Conservation (phyloP, 2,329 filamentous ascomycete genomes). For the Phialocephala sp. region DNA sequence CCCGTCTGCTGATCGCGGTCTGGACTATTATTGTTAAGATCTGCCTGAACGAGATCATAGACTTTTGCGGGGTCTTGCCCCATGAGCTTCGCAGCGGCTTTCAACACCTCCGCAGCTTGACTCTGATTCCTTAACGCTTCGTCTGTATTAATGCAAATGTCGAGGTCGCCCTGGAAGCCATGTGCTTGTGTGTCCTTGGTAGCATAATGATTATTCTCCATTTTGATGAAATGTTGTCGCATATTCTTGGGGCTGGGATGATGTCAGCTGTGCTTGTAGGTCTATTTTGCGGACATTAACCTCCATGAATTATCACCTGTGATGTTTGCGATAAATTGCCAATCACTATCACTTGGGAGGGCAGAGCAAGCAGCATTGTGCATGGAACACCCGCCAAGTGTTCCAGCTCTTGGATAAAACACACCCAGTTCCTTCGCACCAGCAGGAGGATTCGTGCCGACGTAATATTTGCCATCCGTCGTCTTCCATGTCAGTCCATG, state of each 20-base stretch:
- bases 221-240: conserved; percentile 48
- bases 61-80: conserved; percentile 31
- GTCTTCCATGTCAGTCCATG: conserved; percentile 48
- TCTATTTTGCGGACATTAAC: conserved; percentile 8
- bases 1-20: conserved; percentile 33
- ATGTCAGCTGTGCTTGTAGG: not conserved
- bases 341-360: conserved; percentile 4
- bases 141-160: conserved; percentile 25
- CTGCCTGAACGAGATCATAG: conserved; percentile 26
- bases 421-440: conserved; percentile 45
- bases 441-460: conserved; percentile 42
- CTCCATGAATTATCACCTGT: conserved; percentile 6
- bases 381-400: conserved; percentile 46
- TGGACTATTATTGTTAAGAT: conserved; percentile 38
- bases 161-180: conserved; percentile 42
- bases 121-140: conserved; percentile 6
- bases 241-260: conserved; percentile 44
- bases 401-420: conserved; percentile 47
- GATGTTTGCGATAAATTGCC: conserved; percentile 6
- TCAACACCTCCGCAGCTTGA: conserved; percentile 24
- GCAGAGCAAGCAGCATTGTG: conserved; percentile 39
- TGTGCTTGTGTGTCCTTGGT: conserved; percentile 42
- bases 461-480: conserved; percentile 30
- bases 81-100: conserved; percentile 26
- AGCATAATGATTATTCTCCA: conserved; percentile 49